phyloP scores from a whole-genome alignment of 345 rosid genomes.

The Lumnitzera littorea region DNA sequence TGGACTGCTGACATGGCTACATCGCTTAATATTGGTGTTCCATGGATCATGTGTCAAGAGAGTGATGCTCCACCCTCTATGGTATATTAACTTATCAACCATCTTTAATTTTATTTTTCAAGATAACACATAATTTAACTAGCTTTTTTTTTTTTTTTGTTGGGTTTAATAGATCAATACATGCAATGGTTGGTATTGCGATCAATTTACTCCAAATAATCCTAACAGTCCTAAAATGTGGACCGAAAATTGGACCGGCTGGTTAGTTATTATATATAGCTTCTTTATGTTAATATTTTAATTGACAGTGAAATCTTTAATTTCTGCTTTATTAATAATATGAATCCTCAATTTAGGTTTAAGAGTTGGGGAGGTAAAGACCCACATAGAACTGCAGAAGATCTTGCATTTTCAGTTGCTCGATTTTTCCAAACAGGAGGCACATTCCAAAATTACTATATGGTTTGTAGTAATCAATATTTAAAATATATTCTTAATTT shows the following conservation, averaged over 20 bases:
- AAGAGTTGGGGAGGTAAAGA: constrained; percentile 29
- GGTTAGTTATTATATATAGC: constrained; percentile 13
- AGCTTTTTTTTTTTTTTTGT: background rate
- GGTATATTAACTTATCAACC: constrained; percentile 10
- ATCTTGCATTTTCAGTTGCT: constrained; percentile 35
- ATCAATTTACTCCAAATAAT: constrained; percentile 21
- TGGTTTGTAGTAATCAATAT: constrained; percentile 16
- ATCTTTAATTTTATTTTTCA: background rate
- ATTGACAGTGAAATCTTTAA: background rate
- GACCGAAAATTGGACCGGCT: constrained; percentile 45
- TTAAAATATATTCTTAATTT: background rate
- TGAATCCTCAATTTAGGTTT: constrained; percentile 13
- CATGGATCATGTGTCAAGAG: constrained; percentile 91
- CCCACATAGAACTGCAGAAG: constrained; percentile 32
- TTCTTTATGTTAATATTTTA: too few species aligned
- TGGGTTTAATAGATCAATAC: constrained; percentile 19
- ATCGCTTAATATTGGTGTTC: constrained; percentile 52
- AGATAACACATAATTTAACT: too few species aligned
- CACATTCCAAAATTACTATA: constrained; percentile 33
- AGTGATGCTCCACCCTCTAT: constrained; percentile 50
- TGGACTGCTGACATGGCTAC: constrained; percentile 78
- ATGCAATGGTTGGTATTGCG: constrained; percentile 36
- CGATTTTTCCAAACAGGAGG: constrained; percentile 32
- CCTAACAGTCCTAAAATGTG: constrained; percentile 34
- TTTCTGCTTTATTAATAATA: background rate